Conservation (phyloP, 2,329 filamentous ascomycete species). For the Fusarium udum region DNA sequence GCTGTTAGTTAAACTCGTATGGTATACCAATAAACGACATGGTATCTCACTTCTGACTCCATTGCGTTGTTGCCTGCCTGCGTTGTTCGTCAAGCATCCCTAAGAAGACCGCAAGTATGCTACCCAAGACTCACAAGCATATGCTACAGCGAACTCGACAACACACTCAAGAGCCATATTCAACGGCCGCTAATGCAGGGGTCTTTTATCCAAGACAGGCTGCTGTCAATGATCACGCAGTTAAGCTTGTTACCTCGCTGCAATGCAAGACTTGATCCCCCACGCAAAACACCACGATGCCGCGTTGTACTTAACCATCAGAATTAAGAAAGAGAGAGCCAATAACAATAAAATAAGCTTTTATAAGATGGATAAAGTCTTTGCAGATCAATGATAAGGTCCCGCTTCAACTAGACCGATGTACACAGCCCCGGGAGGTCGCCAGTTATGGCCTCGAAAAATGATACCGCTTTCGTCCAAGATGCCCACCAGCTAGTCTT, state of each 20-base stretch:
- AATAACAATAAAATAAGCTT: not conserved
- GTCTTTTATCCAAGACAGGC: not conserved
- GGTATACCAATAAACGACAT: not conserved
- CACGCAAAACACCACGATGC: not conserved
- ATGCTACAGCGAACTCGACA: not conserved
- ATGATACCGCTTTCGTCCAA: constrained; percentile 21
- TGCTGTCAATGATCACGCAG: no score
- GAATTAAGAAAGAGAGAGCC: not conserved
- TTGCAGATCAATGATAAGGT: not conserved
- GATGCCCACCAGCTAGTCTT: not conserved
- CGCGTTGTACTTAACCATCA: not conserved
- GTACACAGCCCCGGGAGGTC: constrained; percentile 2
- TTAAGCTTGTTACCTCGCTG: not conserved
- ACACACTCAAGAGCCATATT: not conserved
- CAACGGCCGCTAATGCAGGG: not conserved
- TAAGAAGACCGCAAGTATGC: no score
- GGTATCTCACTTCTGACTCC: not conserved
- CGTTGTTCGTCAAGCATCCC: not conserved
- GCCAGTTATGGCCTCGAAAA: constrained; percentile 9
- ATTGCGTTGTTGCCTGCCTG: not conserved
- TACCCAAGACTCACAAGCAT: not conserved
- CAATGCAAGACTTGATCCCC: not conserved
- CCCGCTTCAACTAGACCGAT: not conserved
- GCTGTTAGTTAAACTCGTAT: no score
- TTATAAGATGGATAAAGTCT: not conserved